phyloP scores from a whole-genome alignment of 2,329 filamentous ascomycete species.

The Blumeria graminis region DNA sequence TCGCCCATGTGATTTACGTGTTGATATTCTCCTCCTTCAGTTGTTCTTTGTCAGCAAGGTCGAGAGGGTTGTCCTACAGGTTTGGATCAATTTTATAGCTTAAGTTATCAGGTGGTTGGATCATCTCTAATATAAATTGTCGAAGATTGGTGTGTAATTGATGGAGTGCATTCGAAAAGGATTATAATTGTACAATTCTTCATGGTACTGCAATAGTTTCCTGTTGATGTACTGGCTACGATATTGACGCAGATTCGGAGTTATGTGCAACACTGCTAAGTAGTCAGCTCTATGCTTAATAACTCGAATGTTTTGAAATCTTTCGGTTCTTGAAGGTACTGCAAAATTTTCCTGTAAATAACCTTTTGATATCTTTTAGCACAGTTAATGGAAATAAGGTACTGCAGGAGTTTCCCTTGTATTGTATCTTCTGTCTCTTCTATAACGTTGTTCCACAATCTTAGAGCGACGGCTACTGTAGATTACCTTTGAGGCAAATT shows the following conservation, averaged over 20 bases:
- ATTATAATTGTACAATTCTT: neutral
- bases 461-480: too few species aligned
- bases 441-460: too few species aligned
- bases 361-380: neutral
- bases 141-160: neutral
- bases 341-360: too few species aligned
- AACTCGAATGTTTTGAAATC: neutral
- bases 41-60: neutral
- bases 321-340: neutral
- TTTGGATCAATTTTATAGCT: neutral
- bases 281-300: neutral
- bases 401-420: neutral
- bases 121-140: neutral
- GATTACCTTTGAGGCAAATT: too few species aligned
- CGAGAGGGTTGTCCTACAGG: neutral
- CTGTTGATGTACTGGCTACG: neutral
- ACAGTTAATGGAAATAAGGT: neutral
- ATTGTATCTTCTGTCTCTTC: neutral
- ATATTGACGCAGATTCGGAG: neutral
- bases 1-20: too few species aligned
- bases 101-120: neutral
- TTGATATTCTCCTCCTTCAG: too few species aligned
- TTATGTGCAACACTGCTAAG: neutral
- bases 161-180: neutral
- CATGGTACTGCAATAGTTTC: neutral